These are phyloP conservation scores for Suillus subalutaceus DNA, from an alignment of 768 basidiomycete genomes.

Conservation along the genomic window DNA sequence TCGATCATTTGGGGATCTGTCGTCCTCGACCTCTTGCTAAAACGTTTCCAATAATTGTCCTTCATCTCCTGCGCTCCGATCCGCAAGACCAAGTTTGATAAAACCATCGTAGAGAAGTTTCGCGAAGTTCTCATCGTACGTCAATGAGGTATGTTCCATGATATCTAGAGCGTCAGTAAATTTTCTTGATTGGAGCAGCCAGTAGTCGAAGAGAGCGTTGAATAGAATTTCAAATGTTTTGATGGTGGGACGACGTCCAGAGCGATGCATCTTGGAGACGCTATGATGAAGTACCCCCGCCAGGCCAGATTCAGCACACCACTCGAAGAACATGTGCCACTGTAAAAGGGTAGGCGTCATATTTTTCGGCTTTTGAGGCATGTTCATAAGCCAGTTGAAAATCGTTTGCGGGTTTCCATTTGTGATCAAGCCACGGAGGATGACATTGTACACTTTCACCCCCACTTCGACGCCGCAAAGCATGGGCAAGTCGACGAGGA, in stretches of 20 bases:
- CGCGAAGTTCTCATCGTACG: slow-evolving; percentile 46
- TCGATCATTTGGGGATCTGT: slow-evolving; percentile 29
- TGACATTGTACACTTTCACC: slow-evolving; percentile 48
- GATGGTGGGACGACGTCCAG: slow-evolving; percentile 45
- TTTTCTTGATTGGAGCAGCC: slow-evolving; percentile 34
- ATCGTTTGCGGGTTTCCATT: slow-evolving; percentile 47
- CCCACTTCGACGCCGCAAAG: slow-evolving; percentile 50
- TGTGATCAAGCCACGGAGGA: slow-evolving; percentile 51
- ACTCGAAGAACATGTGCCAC: slow-evolving; percentile 56
- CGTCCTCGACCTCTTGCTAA: slow-evolving; percentile 31
- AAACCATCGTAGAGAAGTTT: slow-evolving; percentile 46
- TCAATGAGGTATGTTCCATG: slow-evolving; percentile 47
- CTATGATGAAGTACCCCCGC: slow-evolving; percentile 27
- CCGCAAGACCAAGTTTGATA: slow-evolving; percentile 38
- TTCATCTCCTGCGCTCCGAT: slow-evolving; percentile 43
- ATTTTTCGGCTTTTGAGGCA: slow-evolving; percentile 52
- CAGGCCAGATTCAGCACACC: slow-evolving; percentile 34
- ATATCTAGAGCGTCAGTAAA: slow-evolving; percentile 47
- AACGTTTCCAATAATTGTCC: slow-evolving; percentile 39
- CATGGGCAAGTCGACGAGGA: slow-evolving; percentile 51
- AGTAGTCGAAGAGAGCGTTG: slow-evolving; percentile 41
- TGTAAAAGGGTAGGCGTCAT: slow-evolving; percentile 52
- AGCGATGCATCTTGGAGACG: slow-evolving; percentile 40
- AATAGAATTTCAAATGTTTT: slow-evolving; percentile 55
- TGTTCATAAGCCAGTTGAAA: slow-evolving; percentile 53